Conservation (phyloP, 305 asterid genomes). For the Solanum chacoense region DNA sequence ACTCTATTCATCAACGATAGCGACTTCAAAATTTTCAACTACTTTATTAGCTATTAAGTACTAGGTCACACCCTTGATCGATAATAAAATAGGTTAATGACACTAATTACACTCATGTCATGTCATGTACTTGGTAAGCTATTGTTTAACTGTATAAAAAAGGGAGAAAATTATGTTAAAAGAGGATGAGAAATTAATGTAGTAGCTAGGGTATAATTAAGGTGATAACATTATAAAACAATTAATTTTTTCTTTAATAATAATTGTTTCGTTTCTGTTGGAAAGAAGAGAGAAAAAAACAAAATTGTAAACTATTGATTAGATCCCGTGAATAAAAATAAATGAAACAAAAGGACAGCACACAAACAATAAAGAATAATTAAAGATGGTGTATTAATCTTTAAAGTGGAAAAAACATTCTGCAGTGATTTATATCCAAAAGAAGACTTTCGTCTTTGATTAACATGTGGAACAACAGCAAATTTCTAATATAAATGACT, state of each 20-base stretch:
- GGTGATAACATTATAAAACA: not conserved
- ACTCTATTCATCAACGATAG: too few species aligned
- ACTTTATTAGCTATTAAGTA: too few species aligned
- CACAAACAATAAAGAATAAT: not conserved
- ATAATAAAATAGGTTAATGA: not conserved
- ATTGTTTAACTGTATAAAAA: not conserved
- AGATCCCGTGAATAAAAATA: constrained; percentile 2
- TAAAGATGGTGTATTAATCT: not conserved
- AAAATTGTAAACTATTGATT: not conserved
- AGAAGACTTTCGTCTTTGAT: not conserved
- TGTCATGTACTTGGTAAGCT: not conserved
- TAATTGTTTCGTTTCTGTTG: not conserved
- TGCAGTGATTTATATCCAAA: not conserved
- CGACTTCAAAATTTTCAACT: accelerated
- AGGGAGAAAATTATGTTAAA: not conserved
- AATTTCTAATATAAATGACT: not conserved
- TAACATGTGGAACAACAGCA: constrained; percentile 6
- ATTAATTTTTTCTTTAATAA: not conserved
- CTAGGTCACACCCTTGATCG: not conserved
- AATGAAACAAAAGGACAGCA: not conserved
- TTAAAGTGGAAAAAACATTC: constrained; percentile 5
- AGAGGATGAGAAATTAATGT: not conserved
- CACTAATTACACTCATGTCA: not conserved
- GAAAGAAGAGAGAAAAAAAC: not conserved
- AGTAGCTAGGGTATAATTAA: not conserved